These are phyloP conservation scores for Rostrohypoxylon terebratum DNA, from an alignment of 495 filamentous ascomycete species.

Conservation along the genomic window DNA sequence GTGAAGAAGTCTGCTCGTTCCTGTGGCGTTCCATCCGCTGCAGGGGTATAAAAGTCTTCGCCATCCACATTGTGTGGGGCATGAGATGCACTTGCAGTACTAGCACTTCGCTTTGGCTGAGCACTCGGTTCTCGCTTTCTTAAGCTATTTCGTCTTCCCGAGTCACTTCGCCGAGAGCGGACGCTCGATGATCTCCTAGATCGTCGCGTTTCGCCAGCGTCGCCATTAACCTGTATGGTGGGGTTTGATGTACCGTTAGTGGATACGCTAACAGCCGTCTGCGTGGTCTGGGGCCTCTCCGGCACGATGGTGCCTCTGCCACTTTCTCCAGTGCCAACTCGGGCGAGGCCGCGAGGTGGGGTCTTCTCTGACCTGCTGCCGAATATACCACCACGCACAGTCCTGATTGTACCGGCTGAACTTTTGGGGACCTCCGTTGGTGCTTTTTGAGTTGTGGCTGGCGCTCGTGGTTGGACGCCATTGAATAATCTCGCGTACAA, in stretches of 20 bases:
- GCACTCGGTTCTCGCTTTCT: constrained; percentile 59
- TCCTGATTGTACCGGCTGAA: constrained; percentile 76
- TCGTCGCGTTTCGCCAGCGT: constrained; percentile 47
- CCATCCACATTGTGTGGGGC: constrained; percentile 52
- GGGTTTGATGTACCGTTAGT: constrained; percentile 36
- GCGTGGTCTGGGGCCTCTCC: constrained; percentile 59
- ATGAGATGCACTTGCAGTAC: constrained; percentile 48
- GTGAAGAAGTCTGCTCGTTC: constrained; percentile 53
- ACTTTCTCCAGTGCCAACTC: constrained; percentile 45
- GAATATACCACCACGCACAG: constrained; percentile 80
- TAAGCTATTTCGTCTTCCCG: constrained; percentile 56
- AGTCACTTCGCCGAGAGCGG: constrained; percentile 56
- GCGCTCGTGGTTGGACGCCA: constrained; percentile 56
- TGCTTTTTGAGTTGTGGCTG: constrained; percentile 46
- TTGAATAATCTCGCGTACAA: constrained; percentile 84
- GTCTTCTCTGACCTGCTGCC: constrained; percentile 63
- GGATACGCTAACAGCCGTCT: constrained; percentile 52
- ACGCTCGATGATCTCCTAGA: constrained; percentile 52
- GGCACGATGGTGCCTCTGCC: constrained; percentile 48
- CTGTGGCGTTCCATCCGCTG: constrained; percentile 46
- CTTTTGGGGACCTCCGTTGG: constrained; percentile 71
- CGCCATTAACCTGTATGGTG: constrained; percentile 54
- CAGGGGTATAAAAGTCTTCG: constrained; percentile 54
- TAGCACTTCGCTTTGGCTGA: constrained; percentile 53
- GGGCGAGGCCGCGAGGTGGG: constrained; percentile 40